Base-by-base conservation (phyloP, 352 stramenopile species). In the Pythium aristosporum region DNA sequence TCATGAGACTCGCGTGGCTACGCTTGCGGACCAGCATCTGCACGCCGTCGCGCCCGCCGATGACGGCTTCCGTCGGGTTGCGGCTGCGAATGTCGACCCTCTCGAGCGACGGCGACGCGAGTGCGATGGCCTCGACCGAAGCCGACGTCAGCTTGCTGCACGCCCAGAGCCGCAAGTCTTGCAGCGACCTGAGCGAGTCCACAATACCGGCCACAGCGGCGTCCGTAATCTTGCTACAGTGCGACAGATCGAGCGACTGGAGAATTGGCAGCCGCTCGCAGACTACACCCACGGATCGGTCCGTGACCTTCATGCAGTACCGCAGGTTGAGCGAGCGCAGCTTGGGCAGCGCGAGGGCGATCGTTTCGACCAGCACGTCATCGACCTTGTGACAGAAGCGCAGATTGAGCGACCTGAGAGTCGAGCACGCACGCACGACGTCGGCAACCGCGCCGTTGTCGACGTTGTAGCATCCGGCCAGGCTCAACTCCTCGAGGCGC, bases 231-330 rank as follows among this genome's bases (percentile, higher is more conserved):
- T 86, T 85, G 49, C 72, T 75, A 52, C 87, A 96, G 61, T 96
- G 87, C 34, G 87, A 96, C 25, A 96, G 61, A 49, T 96, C 91
- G 43, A 96, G 65, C n/a, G 71, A 79, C 36, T 79, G 68, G 46
- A 96, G 72, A 3, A 66, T 51, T 9, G 68, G 56, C 28, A 90
- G 32, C 6, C 61, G 69, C 18, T 80, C 67, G 52, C 85, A 93
- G 34, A 96, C 67, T 15, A 68, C 62, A 9, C 60, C 53, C 10
- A 96, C 84, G 20, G 71, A 79, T 12, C 71, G 74, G 56, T 96
- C 87, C 34, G 87, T 89, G 16, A 96, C 63, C 61, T 94, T 94
- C 81, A 90, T 94, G 74, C 85, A 94, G 68, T 96, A 96, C 47
- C 85, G 85, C 42, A 96, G 41, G 50, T 94, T 92, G 50, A 96